Percentiles rank a stretch among this genome's conserved stretches.
phyloP scores from a whole-genome alignment of 2,329 filamentous ascomycete species.

The Colletotrichum scovillei region DNA sequence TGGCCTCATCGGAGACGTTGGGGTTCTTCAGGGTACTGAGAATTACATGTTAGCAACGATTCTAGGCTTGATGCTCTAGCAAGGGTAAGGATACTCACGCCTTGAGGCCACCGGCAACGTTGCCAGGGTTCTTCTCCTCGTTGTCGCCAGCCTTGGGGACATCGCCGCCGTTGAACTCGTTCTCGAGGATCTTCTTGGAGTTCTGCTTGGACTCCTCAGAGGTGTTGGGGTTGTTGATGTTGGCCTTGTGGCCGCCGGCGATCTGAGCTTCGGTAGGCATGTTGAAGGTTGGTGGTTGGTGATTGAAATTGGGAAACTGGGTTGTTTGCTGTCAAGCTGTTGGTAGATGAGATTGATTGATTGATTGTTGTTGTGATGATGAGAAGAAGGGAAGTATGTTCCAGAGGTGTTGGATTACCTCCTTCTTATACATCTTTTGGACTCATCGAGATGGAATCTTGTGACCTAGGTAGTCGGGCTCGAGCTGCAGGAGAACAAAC shows the following conservation, averaged over 20 bases:
- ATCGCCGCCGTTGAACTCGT: conserved; percentile 57
- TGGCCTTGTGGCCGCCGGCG: conserved; percentile 70
- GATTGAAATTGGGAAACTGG: neutral
- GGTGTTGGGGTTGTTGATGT: conserved; percentile 66
- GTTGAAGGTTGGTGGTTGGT: conserved; percentile 38
- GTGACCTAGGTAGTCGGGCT: neutral
- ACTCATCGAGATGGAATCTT: neutral
- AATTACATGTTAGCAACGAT: conserved; percentile 12
- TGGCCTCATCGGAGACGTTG: conserved; percentile 66
- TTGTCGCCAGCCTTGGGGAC: conserved; percentile 47
- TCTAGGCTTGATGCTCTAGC: neutral
- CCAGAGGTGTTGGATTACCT: neutral
- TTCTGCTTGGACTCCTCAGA: conserved; percentile 67
- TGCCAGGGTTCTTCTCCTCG: conserved; percentile 63
- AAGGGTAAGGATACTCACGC: conserved; percentile 50
- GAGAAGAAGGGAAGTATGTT: neutral
- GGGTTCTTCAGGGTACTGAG: conserved; percentile 64
- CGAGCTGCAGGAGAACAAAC: neutral
- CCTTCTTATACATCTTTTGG: conserved; percentile 32
- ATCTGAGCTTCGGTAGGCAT: conserved; percentile 64
- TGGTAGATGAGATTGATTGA: neutral
- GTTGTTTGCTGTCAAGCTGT: neutral
- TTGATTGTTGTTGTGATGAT: conserved; percentile 13
- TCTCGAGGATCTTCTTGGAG: conserved; percentile 63
- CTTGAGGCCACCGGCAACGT: conserved; percentile 63